These are phyloP conservation scores for Corylus americana DNA, from an alignment of 306 rosid genomes.

Conservation along the genomic window DNA sequence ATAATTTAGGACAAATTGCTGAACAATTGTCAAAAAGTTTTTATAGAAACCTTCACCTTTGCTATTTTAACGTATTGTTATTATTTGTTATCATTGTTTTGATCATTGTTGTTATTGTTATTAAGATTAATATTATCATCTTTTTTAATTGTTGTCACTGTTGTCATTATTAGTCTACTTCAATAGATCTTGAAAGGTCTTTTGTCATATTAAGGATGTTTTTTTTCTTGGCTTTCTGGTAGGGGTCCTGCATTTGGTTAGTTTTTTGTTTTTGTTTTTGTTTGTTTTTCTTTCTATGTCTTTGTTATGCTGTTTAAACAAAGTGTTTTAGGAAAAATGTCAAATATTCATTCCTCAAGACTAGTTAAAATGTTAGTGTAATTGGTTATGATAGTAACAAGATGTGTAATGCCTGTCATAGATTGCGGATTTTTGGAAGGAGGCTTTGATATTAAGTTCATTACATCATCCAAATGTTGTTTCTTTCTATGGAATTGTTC, in stretches of 20 bases:
- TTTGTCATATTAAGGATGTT: background rate
- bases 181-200: background rate
- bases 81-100: background rate
- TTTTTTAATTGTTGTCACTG: background rate
- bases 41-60: background rate
- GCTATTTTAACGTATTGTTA: background rate
- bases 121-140: background rate
- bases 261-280: background rate
- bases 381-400: conserved; percentile 20
- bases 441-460: conserved; percentile 91
- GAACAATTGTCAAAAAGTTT: background rate
- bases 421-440: conserved; percentile 99
- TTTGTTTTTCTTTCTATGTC: background rate
- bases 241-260: background rate
- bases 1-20: background rate
- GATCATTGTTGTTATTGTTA: background rate
- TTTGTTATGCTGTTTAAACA: background rate
- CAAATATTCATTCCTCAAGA: background rate
- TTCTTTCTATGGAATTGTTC: conserved; percentile 95
- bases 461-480: conserved; percentile 99
- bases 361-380: background rate
- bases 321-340: background rate
- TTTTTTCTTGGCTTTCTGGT: background rate
- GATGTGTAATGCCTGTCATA: conserved; percentile 24
- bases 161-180: background rate